Base-by-base conservation (phyloP, 179 eudicot genomes). In the Vitellaria paradoxa region DNA sequence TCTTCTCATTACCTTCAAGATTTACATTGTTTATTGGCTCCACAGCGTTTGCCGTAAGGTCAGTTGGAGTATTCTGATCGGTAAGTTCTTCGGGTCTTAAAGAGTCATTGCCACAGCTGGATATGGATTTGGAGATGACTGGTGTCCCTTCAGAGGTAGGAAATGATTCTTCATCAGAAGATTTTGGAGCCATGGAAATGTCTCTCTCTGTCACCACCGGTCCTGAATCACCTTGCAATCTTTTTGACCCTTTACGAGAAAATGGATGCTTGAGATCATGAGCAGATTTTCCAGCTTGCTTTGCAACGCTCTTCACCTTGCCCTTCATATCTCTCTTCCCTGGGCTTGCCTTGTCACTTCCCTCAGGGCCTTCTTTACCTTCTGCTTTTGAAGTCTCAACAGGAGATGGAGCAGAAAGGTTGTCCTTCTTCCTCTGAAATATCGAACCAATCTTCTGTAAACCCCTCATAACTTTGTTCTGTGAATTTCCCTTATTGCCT, bases 251-350 rank as follows among this genome's bases (percentile, higher is more conserved):
- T 76, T 89, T 90, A 77, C 82, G 50, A 37, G 89, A 76, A 40
- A 93, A 78, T 7, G 77, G 82, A 26, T 60, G 65, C 79, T 87
- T 93, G 9, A 90, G 55, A 26, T 73, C 81, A 2, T 84, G 86
- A 3, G 92, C 93, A 65, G 93, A 91, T 79, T 82, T 85, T 55
- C 85, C 94, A 20, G 87, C 93, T 45, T 85, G 84, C 81, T 82
- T 91, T 24, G 89, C 66, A 61, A 86, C 79, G 53, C 81, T 76
- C 79, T 85, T 90, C 47, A 89, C 88, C 81, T 52, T 77, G 12
- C 65, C 88, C 79, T 70, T 85, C 75, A 84, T 81, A 56, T 76
- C 63, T 55, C 70, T 49, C 68, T 84, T 87, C 18, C 68, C 47
- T 3, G 85, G 82, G 74, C 79, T 86, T 4, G 86, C 88, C 7